phyloP scores from a whole-genome alignment of 495 filamentous ascomycete genomes.

The Penicillium flavigenum region DNA sequence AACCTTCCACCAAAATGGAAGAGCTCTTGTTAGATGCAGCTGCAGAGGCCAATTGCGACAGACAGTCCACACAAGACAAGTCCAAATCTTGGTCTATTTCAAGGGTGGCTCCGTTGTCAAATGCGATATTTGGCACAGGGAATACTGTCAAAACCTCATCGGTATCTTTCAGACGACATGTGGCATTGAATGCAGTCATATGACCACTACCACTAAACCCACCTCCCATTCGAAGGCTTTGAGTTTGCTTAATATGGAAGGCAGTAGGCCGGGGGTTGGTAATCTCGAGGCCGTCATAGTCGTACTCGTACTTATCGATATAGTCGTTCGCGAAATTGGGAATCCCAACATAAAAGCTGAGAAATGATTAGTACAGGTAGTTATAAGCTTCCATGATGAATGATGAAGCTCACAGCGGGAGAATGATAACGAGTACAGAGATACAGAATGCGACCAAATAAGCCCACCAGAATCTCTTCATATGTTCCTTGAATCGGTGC shows the following conservation, averaged over 20 bases:
- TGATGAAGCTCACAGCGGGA: constrained; percentile 26
- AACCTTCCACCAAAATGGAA: constrained; percentile 23
- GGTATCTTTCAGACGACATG: constrained; percentile 17
- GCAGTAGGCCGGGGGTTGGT: constrained; percentile 25
- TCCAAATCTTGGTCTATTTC: constrained; percentile 33
- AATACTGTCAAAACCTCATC: constrained; percentile 25
- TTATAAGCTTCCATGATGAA: neutral
- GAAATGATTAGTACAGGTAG: neutral
- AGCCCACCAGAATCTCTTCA: constrained; percentile 37
- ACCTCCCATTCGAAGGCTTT: constrained; percentile 22
- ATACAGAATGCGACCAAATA: constrained; percentile 27
- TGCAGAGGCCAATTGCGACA: constrained; percentile 24
- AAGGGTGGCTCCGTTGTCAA: constrained; percentile 17
- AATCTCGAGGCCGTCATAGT: constrained; percentile 25
- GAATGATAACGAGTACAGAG: constrained; percentile 24
- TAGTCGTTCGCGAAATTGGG: constrained; percentile 32
- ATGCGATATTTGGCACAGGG: constrained; percentile 24
- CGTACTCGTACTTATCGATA: constrained; percentile 31
- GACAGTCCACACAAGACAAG: constrained; percentile 30
- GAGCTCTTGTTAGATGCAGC: constrained; percentile 29
- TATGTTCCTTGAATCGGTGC: constrained; percentile 28
- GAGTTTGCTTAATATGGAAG: constrained; percentile 27
- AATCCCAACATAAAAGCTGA: constrained; percentile 32
- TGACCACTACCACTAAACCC: constrained; percentile 31
- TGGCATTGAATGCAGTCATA: constrained; percentile 30